Conservation (phyloP, 2,329 filamentous ascomycete species). For the Colletotrichum orchidophilum region DNA sequence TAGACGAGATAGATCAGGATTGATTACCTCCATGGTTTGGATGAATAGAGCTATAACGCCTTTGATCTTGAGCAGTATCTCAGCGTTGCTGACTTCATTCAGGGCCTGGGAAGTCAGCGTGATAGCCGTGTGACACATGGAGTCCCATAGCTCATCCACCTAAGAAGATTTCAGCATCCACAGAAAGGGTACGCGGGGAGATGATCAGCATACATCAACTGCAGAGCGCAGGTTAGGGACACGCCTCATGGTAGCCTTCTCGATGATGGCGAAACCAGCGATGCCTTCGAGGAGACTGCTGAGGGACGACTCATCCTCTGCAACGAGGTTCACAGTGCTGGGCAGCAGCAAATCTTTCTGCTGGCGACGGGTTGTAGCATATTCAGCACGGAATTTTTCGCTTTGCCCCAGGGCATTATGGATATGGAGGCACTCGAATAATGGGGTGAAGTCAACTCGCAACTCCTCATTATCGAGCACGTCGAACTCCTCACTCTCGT, state of each 20-base stretch:
- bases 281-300: constrained; percentile 93
- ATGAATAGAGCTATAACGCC: constrained; percentile 93
- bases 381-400: constrained; percentile 90
- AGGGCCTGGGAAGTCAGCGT: constrained; percentile 83
- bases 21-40: constrained; percentile 90
- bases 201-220: constrained; percentile 73
- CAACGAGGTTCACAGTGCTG: constrained; percentile 76
- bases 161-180: constrained; percentile 44
- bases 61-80: constrained; percentile 93
- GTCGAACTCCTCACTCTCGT: constrained; percentile 95
- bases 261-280: constrained; percentile 95
- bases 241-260: constrained; percentile 90
- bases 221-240: constrained; percentile 83
- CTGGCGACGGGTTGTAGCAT: constrained; percentile 87
- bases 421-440: constrained; percentile 96
- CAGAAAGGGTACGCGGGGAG: not conserved
- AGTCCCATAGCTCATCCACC: constrained; percentile 99
- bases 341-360: constrained; percentile 94
- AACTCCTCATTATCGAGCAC: constrained; percentile 95
- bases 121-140: constrained; percentile 91
- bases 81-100: constrained; percentile 83
- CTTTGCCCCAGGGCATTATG: constrained; percentile 93
- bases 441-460: constrained; percentile 91
- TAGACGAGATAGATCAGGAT: not conserved
- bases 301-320: constrained; percentile 86